phyloP scores from a whole-genome alignment of 306 rosid genomes.

The Medicago ruthenica region DNA sequence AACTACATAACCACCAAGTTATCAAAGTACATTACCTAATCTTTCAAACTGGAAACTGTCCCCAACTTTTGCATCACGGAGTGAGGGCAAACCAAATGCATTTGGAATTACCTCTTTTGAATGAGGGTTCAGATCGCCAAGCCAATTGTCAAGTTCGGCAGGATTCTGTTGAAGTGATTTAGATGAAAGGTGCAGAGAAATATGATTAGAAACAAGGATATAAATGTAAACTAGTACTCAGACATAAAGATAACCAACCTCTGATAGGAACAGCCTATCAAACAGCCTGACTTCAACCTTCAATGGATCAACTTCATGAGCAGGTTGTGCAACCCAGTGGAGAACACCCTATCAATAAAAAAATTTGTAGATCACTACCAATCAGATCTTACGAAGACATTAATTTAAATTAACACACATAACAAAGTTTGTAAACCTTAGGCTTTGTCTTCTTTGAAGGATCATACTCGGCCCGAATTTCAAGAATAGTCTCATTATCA shows the following conservation, averaged over 20 bases:
- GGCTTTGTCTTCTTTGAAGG: slow-evolving; percentile 93
- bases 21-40: slow-evolving; percentile 65
- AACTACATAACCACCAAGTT: slow-evolving; percentile 12
- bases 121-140: slow-evolving; percentile 74
- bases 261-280: slow-evolving; percentile 82
- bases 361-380: slow-evolving; percentile 33
- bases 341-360: slow-evolving; percentile 78
- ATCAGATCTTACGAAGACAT: slow-evolving; percentile 23
- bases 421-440: slow-evolving; percentile 61
- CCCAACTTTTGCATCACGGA: slow-evolving; percentile 66
- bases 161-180: slow-evolving; percentile 69
- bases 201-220: slow-evolving; percentile 19
- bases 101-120: slow-evolving; percentile 67
- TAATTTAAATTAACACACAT: slow-evolving; percentile 29
- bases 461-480: slow-evolving; percentile 89
- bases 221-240: not conserved
- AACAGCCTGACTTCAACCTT: slow-evolving; percentile 87
- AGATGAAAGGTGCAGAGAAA: slow-evolving; percentile 28
- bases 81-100: slow-evolving; percentile 70
- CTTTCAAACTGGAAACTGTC: slow-evolving; percentile 92
- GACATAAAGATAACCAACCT: slow-evolving; percentile 60
- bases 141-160: slow-evolving; percentile 95
- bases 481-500: slow-evolving; percentile 83
- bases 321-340: slow-evolving; percentile 92
- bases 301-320: slow-evolving; percentile 83